Base-by-base conservation (phyloP, 129 eudicot genomes). In the Artemisia tridentata region DNA sequence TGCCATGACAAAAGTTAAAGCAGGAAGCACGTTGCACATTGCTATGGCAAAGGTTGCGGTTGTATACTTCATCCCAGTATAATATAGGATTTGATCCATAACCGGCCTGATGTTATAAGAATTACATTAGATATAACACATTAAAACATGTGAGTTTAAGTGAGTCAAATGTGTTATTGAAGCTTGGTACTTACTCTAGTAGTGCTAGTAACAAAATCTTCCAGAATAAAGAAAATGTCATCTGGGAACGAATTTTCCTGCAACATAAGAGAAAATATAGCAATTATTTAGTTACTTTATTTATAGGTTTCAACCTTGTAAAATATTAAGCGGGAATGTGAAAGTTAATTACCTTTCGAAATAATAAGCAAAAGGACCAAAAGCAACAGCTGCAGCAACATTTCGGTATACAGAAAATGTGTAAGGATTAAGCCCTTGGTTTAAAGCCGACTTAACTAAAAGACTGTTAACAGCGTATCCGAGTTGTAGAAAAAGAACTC, bases 331-430 rank as follows among this genome's bases (percentile, higher is more conserved):
- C 20, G 38, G 60, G 75, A 69, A 21, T 4, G 16, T 16, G 13
- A 48, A 54, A 59, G 14, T 11, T 29, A 29, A 29, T 29, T 63
- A 59, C 99, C 95, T 87, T 83, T 93, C 99, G 0, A 87, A 73
- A 63, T 80, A 13, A 3, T 85, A 29, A 43, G 99, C 97, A 18
- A 90, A 93, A 67, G 99, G 99, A 27, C 86, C 90, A 31, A 88
- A 82, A 59, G 88, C 79, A 56, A 84, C 60, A 3, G 97, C 86
- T 11, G 99, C 99, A 74, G 80, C 77, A 65, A 79, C 79, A 75
- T 86, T 91, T 16, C 99, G 84, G 69, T 87, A 93, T 20, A 90
- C 92, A 11, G 96, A 72, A 48, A 93, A 86, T 11, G 95, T 85
- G 80, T 70, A 90, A 18, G 88, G 86, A 74, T 84, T 90, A 82